Conservation (phyloP, 2,329 filamentous ascomycete genomes). For the Acrodontium crateriforme region DNA sequence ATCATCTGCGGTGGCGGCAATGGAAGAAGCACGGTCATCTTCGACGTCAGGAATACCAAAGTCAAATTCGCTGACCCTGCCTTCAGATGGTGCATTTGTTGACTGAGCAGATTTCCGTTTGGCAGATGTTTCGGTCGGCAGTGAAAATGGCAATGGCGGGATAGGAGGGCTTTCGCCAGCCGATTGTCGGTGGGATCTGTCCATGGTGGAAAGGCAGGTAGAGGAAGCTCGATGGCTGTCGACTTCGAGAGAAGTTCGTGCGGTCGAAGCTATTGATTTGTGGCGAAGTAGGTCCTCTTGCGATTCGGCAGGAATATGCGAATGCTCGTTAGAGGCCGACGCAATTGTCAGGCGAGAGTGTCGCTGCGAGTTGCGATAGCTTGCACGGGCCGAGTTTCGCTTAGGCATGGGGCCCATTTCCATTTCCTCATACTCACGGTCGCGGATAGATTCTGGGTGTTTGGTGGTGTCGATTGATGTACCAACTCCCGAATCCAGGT, state of each 20-base stretch:
- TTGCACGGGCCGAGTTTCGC: background rate
- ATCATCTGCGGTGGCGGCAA: conserved; percentile 45
- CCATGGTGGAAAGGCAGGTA: too few relatives aligned
- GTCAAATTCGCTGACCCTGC: too few relatives aligned
- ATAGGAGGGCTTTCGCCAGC: too few relatives aligned
- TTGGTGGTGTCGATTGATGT: conserved; percentile 23
- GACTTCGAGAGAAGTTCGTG: too few relatives aligned
- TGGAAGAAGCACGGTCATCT: conserved; percentile 32
- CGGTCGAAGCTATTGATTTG: conserved; percentile 6
- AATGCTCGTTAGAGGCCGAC: too few relatives aligned
- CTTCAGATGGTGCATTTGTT: too few relatives aligned
- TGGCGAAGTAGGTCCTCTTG: conserved; percentile 16
- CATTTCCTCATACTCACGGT: conserved; percentile 32
- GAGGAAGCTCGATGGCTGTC: too few relatives aligned
- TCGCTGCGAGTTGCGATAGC: conserved; percentile 1
- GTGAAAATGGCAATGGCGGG: too few relatives aligned
- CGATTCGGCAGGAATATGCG: conserved; percentile 16
- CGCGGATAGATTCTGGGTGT: conserved; percentile 22
- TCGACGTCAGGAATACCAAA: conserved; percentile 21
- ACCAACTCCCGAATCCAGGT: conserved; percentile 39
- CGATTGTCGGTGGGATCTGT: too few relatives aligned
- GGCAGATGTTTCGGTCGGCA: too few relatives aligned
- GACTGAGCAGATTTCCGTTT: too few relatives aligned
- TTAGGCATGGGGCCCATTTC: conserved; percentile 42
- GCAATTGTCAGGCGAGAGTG: too few relatives aligned